Base-by-base conservation (phyloP, 164 flowering plant species). In the Nymphaea thermarum region DNA sequence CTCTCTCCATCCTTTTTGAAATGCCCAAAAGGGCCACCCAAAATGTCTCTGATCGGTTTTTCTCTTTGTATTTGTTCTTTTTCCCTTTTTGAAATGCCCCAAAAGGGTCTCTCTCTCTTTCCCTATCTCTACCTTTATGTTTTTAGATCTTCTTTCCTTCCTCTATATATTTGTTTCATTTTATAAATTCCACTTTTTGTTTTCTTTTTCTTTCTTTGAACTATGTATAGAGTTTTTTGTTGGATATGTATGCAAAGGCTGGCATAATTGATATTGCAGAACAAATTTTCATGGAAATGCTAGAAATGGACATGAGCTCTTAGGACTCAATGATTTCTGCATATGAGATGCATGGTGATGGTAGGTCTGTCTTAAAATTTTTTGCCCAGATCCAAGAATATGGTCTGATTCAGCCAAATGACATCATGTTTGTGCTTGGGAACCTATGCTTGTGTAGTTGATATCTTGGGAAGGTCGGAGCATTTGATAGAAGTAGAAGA, bases 171-270 rank as follows among this genome's bases (percentile, higher is more conserved):
- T 25, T 1, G 36, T 25, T 25, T 25, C 36, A 25, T 25, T 25
- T 25, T 25, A 25, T 25, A 1, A 25, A 25, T 25, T 25, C 36
- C 36, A 25, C 36, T 25, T 25, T 25, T 25, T 25, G 36, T 25
- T 25, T 25, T 25, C 36, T 25, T 25, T 25, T 25, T 25, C 36
- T 25, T 25, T 25, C 36, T 25, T 25, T 25, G 0, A 25, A 25
- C 15, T 78, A 63, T 72, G 75, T 79, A 45, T 71, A 72, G n/a
- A 75, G 77, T 66, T 18, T 76, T 65, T 70, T 84, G 45, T 70
- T 84, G 63, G 80, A 79, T 65, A 84, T 82, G 84, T 82, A 84
- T 71, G 83, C 81, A 41, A 84, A 82, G 71, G 76, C 80, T 51
- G 87, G 85, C 3, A 64, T 60, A 62, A 42, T 68, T 18, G 43